Base-by-base conservation (phyloP, 495 filamentous ascomycete genomes). In the Podospora anserina region DNA sequence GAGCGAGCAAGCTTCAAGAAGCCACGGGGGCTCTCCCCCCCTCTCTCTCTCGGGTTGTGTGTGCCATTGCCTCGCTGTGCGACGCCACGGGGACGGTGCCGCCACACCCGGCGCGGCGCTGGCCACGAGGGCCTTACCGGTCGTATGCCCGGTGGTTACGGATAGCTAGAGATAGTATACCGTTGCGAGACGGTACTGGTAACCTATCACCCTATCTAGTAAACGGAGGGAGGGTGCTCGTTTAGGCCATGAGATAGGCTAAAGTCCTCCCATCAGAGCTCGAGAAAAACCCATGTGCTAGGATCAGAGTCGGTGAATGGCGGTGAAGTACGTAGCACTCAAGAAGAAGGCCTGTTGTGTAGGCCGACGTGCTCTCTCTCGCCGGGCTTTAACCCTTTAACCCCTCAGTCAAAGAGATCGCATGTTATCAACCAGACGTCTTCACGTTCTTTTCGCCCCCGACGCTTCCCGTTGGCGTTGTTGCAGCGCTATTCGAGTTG, bases 401-500 rank as follows among this genome's bases (percentile, higher is more conserved):
- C 23, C 23, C n/a, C 23, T 58, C 55, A 26, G n/a, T 11, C 18
- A n/a, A 19, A 19, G 6, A 58, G 23, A 58, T 15, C 55, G 9
- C 55, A 58, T 58, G 15, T 18, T 18, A 49, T 58, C 23, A 13
- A 1, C 32, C 44, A 5, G 49, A 63, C 27, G 53, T n/a, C n/a
- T 9, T 19, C 64, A 19, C 32, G 61, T 64, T 64, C 66, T 63
- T 66, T 53, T 69, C 66, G 13, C 49, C 11, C 49, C 49, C 60
- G 26, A 11, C 9, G 4, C 67, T 55, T 5, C 65, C 66, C 5
- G 20, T 57, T 13, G 72, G 68, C 6, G 72, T 68, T 3, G 66
- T 62, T 15, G 57, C 66, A 32, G 59, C n/a, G 32, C 63, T 54
- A n/a, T 58, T 57, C 11, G n/a, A 28, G 32, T 54, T 60, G 60